Evolutionary conservation across 306 rosid species (phyloP).

Genomic region (Medicago ruthenica): DNA sequence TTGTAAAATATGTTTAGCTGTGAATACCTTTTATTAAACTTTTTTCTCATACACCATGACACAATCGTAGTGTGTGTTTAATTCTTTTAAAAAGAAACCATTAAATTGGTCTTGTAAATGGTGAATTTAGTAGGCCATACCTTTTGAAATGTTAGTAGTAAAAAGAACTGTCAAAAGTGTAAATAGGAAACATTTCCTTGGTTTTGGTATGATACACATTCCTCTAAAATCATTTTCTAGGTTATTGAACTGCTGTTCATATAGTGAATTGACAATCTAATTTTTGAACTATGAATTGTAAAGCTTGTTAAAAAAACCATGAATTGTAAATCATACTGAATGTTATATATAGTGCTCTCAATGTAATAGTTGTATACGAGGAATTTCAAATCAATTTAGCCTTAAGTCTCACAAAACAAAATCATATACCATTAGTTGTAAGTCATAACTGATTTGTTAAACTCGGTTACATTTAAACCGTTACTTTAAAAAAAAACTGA

Average conservation of each 20-base stretch:
- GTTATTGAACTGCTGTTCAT: not conserved
- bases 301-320: no score
- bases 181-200: slow-evolving; percentile 33
- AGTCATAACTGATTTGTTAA: slow-evolving; percentile 17
- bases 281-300: not conserved
- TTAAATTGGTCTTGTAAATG: not conserved
- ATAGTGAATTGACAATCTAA: slow-evolving; percentile 8
- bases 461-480: not conserved
- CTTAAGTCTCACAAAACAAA: not conserved
- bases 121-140: slow-evolving; percentile 2
- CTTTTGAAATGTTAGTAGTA: slow-evolving; percentile 28
- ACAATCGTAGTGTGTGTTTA: not conserved
- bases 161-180: not conserved
- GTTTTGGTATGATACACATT: not conserved
- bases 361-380: slow-evolving; percentile 1
- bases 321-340: slow-evolving; percentile 8
- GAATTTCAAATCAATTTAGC: not conserved
- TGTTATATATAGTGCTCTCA: slow-evolving; percentile 7
- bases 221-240: not conserved
- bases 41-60: not conserved
- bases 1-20: slow-evolving; percentile 18
- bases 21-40: not conserved
- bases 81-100: slow-evolving; percentile 6
- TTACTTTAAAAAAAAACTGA: not conserved
- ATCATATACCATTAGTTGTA: not conserved